Evolutionary conservation across 2,329 filamentous ascomycete genomes (phyloP).

Genomic region (Elsinoe necatrix): DNA sequence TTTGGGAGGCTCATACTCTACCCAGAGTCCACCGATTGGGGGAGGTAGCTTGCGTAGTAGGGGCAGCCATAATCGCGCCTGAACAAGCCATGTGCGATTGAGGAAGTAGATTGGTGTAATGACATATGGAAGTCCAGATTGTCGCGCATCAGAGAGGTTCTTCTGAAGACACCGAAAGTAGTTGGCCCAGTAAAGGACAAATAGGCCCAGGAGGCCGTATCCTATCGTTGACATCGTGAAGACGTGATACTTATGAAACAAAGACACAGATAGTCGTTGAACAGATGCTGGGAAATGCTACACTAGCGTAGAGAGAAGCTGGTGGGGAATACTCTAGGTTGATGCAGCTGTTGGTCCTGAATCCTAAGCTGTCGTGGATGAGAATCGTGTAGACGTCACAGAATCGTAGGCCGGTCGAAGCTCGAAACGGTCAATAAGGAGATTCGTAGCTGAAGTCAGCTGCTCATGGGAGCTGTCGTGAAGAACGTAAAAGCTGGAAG

Average conservation of each 20-base stretch:
- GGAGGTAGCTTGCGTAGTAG: constrained; percentile 49
- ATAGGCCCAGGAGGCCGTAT: constrained; percentile 24
- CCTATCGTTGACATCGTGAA: constrained; percentile 25
- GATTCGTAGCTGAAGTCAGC: background rate
- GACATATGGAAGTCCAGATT: constrained; percentile 39
- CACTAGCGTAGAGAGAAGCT: background rate
- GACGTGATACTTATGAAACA: background rate
- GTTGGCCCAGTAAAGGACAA: constrained; percentile 29
- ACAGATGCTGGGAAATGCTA: background rate
- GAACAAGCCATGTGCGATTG: constrained; percentile 49
- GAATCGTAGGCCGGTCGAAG: constrained; percentile 8
- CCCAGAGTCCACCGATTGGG: constrained; percentile 49
- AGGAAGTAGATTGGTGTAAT: constrained; percentile 39
- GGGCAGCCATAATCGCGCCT: constrained; percentile 46
- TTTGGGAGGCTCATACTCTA: constrained; percentile 44
- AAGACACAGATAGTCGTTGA: background rate
- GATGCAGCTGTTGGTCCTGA: background rate
- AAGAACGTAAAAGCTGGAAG: background rate
- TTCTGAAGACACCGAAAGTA: constrained; percentile 31
- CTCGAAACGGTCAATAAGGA: background rate
- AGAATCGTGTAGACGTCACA: constrained; percentile 1
- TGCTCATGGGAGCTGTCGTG: background rate
- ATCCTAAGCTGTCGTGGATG: background rate
- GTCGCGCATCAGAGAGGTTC: constrained; percentile 39
- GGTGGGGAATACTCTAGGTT: background rate